Evolutionary conservation across 768 basidiomycete genomes (phyloP).

Genomic region (Mycena galopus): DNA sequence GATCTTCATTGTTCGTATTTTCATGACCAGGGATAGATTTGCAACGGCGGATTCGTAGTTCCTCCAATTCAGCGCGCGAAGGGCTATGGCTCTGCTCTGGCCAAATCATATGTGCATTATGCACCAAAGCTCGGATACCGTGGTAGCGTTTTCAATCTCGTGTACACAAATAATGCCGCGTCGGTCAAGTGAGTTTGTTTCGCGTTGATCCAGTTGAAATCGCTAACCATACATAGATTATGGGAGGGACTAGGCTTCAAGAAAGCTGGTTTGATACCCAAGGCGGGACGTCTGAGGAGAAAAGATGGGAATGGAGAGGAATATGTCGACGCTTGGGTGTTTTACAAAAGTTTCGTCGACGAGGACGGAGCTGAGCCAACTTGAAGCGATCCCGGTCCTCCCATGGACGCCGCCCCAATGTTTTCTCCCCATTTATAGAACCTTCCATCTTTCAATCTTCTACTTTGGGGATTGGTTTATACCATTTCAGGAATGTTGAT

Average conservation of each 20-base stretch:
- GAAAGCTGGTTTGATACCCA: slow-evolving; percentile 82
- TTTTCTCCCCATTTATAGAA: too few relatives aligned
- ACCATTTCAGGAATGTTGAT: not conserved
- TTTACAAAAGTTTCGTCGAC: slow-evolving; percentile 82
- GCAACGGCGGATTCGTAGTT: slow-evolving; percentile 92
- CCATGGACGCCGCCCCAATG: too few relatives aligned
- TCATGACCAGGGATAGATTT: slow-evolving; percentile 63
- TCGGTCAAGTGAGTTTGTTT: slow-evolving; percentile 67
- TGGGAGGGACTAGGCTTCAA: slow-evolving; percentile 90
- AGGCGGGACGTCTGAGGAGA: slow-evolving; percentile 77
- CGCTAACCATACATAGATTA: slow-evolving; percentile 58
- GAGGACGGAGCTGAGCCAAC: slow-evolving; percentile 26
- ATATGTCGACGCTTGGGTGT: slow-evolving; percentile 88
- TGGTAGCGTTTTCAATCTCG: slow-evolving; percentile 91
- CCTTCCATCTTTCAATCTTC: not conserved
- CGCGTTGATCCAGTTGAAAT: not conserved
- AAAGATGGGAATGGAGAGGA: slow-evolving; percentile 84
- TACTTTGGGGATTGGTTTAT: slow-evolving; percentile 11
- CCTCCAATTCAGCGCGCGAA: slow-evolving; percentile 70
- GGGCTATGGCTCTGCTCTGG: slow-evolving; percentile 80
- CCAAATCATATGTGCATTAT: slow-evolving; percentile 83
- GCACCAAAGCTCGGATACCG: slow-evolving; percentile 84
- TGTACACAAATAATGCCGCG: slow-evolving; percentile 87
- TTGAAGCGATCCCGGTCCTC: not conserved
- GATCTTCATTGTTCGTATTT: not conserved